Evolutionary conservation across 1,284 basidiomycete species (phyloP), one percentile per base, ranked within the genome.

Genomic region (Pulveroboletus sp.): DNA sequence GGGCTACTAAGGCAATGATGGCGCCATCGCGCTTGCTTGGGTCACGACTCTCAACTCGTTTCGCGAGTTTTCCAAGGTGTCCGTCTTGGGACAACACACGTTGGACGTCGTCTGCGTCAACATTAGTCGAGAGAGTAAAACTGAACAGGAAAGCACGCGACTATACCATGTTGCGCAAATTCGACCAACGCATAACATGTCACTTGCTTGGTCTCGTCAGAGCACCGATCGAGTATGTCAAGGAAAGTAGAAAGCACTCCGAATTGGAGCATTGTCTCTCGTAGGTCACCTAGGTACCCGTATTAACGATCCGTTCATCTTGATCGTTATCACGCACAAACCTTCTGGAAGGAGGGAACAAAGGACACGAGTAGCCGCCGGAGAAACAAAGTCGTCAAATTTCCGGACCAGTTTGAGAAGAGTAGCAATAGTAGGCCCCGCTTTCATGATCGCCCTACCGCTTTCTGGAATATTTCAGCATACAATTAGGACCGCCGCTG

Each of bases 361-460:
- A 24, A 72, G 55, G 1, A 67, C 63, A 18, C 58, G 65, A 7
- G 56, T 61, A 12, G 71, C 71, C 7, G 65, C 66, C 1, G 71
- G 70, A n/a, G 68, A 54, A 12, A 70, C 71, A 35, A 69, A 70
- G 46, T 73, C 65, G 25, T 73, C 71, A 29, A 31, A 59, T 25
- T 52, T 52, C 20, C 54, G 52, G 38, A 65, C 47, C 12, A 70
- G 29, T 28, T 51, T 71, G 40, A 71, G 49, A 48, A 70, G 56
- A 1, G 61, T 62, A 17, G 54, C 38, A 10, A 66, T 28, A 2
- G 47, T 60, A 1, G 52, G 43, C 2, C 56, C 55, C 1, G 38
- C 5, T 46, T 42, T 61, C 56, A 65, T 60, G 5, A 36, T 15
- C 9, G 2, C 43, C 43, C 59, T 63, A 10, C 52, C 61, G 2